phyloP scores from a whole-genome alignment of 352 stramenopile species.

The Pythium sp. region DNA sequence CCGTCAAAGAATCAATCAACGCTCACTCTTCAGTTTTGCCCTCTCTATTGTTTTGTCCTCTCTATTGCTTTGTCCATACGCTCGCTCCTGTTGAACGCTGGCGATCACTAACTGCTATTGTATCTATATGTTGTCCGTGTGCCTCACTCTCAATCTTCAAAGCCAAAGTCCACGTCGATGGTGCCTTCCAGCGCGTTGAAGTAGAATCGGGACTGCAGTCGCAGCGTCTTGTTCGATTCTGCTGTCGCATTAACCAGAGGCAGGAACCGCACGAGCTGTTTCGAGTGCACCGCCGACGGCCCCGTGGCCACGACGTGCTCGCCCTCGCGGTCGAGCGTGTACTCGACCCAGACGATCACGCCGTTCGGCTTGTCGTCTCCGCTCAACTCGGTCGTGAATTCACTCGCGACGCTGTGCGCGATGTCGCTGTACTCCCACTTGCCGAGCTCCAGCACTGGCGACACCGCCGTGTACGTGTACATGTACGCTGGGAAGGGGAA shows the following conservation, averaged over 20 bases:
- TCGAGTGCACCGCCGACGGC: slow-evolving; percentile 54
- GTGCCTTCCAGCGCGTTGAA: slow-evolving; percentile 65
- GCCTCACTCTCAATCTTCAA: slow-evolving; percentile 9
- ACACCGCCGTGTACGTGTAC: slow-evolving; percentile 56
- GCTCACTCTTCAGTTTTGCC: too few species aligned
- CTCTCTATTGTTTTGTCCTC: too few species aligned
- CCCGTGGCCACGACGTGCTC: slow-evolving; percentile 52
- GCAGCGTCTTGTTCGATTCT: neutral
- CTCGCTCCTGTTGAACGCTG: neutral
- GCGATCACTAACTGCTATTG: neutral
- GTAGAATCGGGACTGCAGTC: slow-evolving; percentile 30
- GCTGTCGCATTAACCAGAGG: neutral
- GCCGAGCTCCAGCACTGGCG: slow-evolving; percentile 43
- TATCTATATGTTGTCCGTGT: neutral
- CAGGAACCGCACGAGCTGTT: slow-evolving; percentile 78
- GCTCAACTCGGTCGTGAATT: slow-evolving; percentile 20
- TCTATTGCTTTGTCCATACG: too few species aligned
- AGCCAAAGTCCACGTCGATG: slow-evolving; percentile 47
- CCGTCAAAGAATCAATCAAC: too few species aligned
- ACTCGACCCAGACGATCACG: slow-evolving; percentile 77
- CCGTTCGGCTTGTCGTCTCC: slow-evolving; percentile 34
- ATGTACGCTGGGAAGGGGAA: slow-evolving; percentile 84
- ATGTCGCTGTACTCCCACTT: slow-evolving; percentile 40
- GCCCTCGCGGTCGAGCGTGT: slow-evolving; percentile 41
- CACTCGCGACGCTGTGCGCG: slow-evolving; percentile 32